phyloP scores from a whole-genome alignment of 306 rosid species.

The Rosa lucieae region DNA sequence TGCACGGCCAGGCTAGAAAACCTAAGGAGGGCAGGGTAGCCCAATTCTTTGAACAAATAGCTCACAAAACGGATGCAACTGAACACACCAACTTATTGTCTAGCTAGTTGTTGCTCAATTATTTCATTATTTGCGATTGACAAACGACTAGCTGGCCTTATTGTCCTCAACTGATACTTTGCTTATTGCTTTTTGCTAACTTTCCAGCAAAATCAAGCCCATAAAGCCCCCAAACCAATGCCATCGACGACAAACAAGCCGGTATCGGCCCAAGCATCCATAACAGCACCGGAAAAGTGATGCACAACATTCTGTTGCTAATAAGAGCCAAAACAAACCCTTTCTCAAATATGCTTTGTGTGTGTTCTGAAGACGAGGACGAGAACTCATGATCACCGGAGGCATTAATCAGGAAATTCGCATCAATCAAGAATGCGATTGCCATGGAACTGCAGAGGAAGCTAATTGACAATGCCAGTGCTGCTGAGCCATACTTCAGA shows the following conservation, averaged over 20 bases:
- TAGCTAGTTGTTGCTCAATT: background rate
- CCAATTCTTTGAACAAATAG: too few species aligned
- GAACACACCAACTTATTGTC: background rate
- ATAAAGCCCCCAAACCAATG: slow-evolving; percentile 51
- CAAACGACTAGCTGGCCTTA: background rate
- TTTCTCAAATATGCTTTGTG: slow-evolving; percentile 48
- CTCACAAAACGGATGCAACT: background rate
- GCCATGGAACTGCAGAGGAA: slow-evolving; percentile 77
- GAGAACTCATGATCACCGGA: slow-evolving; percentile 13
- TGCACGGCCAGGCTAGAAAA: too few species aligned
- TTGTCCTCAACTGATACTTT: background rate
- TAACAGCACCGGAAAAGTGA: slow-evolving; percentile 54
- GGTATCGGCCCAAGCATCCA: slow-evolving; percentile 79
- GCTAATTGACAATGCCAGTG: slow-evolving; percentile 53
- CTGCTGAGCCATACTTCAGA: slow-evolving; percentile 59
- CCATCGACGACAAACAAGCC: slow-evolving; percentile 48
- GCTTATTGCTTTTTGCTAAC: slow-evolving; percentile 23
- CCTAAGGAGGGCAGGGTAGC: too few species aligned
- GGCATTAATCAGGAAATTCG: slow-evolving; percentile 53
- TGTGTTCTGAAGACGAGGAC: slow-evolving; percentile 21
- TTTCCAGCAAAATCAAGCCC: slow-evolving; percentile 56
- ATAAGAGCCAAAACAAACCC: slow-evolving; percentile 61
- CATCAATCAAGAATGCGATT: slow-evolving; percentile 58
- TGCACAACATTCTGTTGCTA: slow-evolving; percentile 59
- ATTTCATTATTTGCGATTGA: background rate